Conservation (phyloP, 805 yeast genomes). For the Priceomyces haplophilus region DNA sequence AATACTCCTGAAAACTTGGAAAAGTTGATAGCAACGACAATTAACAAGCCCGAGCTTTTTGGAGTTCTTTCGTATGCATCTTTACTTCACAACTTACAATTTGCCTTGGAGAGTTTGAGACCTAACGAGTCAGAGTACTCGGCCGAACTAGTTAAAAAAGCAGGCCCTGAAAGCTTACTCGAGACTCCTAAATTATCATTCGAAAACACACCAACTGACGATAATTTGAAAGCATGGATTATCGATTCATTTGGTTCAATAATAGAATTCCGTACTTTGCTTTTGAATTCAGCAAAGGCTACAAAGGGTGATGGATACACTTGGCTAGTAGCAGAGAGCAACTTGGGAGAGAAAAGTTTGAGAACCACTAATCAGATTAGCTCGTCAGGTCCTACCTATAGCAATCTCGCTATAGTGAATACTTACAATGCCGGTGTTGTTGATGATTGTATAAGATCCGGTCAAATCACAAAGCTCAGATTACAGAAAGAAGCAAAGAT, state of each 20-base stretch:
- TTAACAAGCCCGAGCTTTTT: constrained; percentile 44
- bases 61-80: constrained; percentile 46
- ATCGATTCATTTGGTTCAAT: constrained; percentile 69
- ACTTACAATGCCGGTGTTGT: constrained; percentile 92
- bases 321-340: constrained; percentile 74
- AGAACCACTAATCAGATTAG: constrained; percentile 17
- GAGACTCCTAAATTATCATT: constrained; percentile 43
- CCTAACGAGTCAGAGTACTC: constrained; percentile 20
- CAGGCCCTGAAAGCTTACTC: constrained; percentile 34
- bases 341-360: constrained; percentile 26
- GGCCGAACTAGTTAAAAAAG: constrained; percentile 13
- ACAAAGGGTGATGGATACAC: constrained; percentile 88
- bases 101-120: constrained; percentile 45
- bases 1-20: constrained; percentile 25
- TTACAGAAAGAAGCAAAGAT: constrained; percentile 31
- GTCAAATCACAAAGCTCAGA: constrained; percentile 45
- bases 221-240: constrained; percentile 46
- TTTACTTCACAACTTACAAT: constrained; percentile 47
- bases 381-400: constrained; percentile 16
- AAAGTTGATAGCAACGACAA: constrained; percentile 39
- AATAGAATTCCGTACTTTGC: constrained; percentile 67
- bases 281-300: constrained; percentile 65
- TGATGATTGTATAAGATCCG: constrained; percentile 54
- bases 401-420: constrained; percentile 63
- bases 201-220: constrained; percentile 31